Evolutionary conservation across 192 early-diverging fungal genomes (phyloP).

Genomic region (Dissophora globulifera): DNA sequence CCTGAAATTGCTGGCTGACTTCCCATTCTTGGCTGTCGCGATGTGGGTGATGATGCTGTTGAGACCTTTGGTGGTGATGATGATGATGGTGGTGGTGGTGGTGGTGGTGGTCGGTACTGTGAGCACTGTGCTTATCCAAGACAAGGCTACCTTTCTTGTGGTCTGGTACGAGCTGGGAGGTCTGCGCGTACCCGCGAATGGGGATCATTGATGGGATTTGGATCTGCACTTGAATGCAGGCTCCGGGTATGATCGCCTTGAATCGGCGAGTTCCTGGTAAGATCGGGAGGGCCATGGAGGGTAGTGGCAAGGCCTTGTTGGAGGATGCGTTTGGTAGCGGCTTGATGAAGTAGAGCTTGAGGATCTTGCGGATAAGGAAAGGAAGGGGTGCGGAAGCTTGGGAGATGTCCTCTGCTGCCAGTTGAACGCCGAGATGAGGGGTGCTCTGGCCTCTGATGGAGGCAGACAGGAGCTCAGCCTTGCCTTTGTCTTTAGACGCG

Average conservation of each 20-base stretch:
- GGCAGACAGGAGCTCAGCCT: not conserved
- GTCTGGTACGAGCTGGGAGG: constrained; percentile 36
- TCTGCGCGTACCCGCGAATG: constrained; percentile 39
- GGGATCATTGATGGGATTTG: constrained; percentile 39
- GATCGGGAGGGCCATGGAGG: constrained; percentile 39
- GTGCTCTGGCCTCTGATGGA: constrained; percentile 6
- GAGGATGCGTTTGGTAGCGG: constrained; percentile 27
- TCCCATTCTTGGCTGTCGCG: constrained; percentile 5
- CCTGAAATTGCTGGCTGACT: constrained; percentile 11
- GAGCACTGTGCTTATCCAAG: constrained; percentile 7
- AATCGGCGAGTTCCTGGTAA: constrained; percentile 36
- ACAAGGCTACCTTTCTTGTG: constrained; percentile 36
- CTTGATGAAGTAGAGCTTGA: constrained; percentile 48
- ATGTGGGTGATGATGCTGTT: not conserved
- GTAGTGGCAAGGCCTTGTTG: constrained; percentile 24
- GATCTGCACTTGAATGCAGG: constrained; percentile 47
- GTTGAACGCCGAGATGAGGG: constrained; percentile 8
- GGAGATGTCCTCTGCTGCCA: not conserved
- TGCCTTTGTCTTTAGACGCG: not conserved
- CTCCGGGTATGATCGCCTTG: constrained; percentile 49
- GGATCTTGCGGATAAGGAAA: constrained; percentile 34
- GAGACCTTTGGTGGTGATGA: not conserved
- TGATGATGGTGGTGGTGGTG: not conserved
- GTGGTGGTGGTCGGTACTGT: not conserved
- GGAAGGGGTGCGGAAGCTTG: constrained; percentile 13